Evolutionary conservation across 176 grass and related monocot species (phyloP).

Genomic region (Hsuehochloa calcarea): DNA sequence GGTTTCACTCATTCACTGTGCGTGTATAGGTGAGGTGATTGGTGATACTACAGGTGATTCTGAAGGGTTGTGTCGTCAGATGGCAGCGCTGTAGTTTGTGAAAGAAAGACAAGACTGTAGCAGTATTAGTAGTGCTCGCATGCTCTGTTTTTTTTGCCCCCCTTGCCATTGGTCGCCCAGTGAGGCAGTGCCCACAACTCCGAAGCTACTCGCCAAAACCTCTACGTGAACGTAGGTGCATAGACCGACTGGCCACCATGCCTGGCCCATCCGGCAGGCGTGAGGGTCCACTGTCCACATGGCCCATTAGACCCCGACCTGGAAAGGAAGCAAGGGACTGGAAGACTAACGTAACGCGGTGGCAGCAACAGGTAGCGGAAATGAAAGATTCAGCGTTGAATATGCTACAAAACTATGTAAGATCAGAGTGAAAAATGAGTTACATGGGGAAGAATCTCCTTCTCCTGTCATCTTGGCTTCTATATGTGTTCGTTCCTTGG

Average conservation of each 20-base stretch:
- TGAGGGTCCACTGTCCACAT: not conserved
- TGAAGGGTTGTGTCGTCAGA: not conserved
- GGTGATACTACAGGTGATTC: not conserved
- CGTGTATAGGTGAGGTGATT: not conserved
- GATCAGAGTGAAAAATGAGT: not conserved
- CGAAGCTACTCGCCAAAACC: too few species aligned
- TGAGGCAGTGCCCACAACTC: too few species aligned
- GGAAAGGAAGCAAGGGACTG: not conserved
- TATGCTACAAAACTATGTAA: not conserved
- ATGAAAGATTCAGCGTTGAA: not conserved
- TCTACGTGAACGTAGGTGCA: not conserved
- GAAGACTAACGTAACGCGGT: not conserved
- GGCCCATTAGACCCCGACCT: not conserved
- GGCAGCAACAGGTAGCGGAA: not conserved
- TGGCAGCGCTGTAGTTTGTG: not conserved
- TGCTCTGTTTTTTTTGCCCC: too few species aligned
- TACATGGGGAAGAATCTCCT: not conserved
- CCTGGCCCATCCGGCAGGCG: not conserved
- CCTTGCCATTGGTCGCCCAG: too few species aligned
- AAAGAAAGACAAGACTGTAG: not conserved
- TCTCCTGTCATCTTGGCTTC: not conserved
- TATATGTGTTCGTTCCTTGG: not conserved
- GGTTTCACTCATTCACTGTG: constrained; percentile 2
- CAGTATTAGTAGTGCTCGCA: too few species aligned
- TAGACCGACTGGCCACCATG: not conserved